These are phyloP conservation scores for Harringtonia aguacate DNA, from an alignment of 2,329 filamentous ascomycete species.

Conservation along the genomic window DNA sequence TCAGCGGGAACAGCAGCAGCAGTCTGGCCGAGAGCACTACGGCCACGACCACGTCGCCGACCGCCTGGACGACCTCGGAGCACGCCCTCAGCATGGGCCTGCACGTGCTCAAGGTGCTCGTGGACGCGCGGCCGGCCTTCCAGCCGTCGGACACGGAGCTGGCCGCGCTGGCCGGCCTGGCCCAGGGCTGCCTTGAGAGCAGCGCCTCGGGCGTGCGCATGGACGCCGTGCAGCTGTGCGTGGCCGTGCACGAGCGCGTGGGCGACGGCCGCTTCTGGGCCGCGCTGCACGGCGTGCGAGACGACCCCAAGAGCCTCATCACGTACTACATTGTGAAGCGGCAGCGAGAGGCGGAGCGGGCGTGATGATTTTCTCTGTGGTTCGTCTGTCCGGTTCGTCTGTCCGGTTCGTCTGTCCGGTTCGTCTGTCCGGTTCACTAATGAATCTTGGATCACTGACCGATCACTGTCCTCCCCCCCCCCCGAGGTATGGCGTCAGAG, in stretches of 20 bases:
- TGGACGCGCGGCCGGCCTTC: constrained; percentile 36
- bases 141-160: constrained; percentile 41
- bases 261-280: constrained; percentile 58
- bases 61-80: constrained; percentile 18
- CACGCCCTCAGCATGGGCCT: constrained; percentile 52
- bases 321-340: constrained; percentile 72
- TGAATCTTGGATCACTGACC: too few relatives aligned
- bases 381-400: too few relatives aligned
- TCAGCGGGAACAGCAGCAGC: too few relatives aligned
- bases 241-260: constrained; percentile 54
- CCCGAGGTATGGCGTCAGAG: too few relatives aligned
- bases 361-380: neutral
- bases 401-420: too few relatives aligned
- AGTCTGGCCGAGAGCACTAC: neutral
- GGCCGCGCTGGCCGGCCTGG: constrained; percentile 36
- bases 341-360: constrained; percentile 37
- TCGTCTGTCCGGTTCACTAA: too few relatives aligned
- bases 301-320: constrained; percentile 66
- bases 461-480: too few relatives aligned
- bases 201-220: constrained; percentile 54
- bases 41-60: neutral
- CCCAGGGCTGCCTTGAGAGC: constrained; percentile 48
- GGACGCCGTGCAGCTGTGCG: constrained; percentile 71
- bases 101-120: constrained; percentile 48
- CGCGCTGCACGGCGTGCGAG: constrained; percentile 50